phyloP scores from a whole-genome alignment of 2,329 filamentous ascomycete genomes.

The Emmonsiellopsis sp. region DNA sequence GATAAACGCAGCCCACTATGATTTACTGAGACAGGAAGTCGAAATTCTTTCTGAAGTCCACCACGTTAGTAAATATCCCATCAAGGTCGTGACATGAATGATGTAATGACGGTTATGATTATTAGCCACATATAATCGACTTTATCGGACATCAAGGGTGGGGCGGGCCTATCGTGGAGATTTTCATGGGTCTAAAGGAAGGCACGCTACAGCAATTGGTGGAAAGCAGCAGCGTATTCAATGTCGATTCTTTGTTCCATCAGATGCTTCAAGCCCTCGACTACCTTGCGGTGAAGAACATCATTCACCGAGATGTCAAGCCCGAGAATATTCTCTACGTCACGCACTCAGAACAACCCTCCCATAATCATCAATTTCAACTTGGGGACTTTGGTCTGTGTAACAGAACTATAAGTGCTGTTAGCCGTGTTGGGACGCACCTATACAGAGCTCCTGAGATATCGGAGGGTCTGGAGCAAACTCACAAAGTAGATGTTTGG shows the following conservation, averaged over 20 bases:
- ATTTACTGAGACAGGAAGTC: neutral
- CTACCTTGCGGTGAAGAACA: constrained; percentile 70
- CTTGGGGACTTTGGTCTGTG: neutral
- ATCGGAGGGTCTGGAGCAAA: neutral
- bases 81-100: neutral
- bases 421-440: neutral
- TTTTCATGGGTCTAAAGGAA: neutral
- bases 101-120: neutral
- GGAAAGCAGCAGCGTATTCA: neutral
- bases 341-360: neutral
- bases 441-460: neutral
- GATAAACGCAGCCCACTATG: neutral
- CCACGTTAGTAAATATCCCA: neutral
- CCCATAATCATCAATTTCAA: neutral
- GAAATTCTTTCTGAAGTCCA: neutral
- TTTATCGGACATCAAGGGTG: constrained; percentile 5
- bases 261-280: constrained; percentile 32
- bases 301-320: constrained; percentile 90
- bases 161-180: neutral
- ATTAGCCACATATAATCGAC: constrained; percentile 14
- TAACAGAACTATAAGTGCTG: neutral
- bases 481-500: neutral
- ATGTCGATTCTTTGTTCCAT: constrained; percentile 81
- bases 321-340: constrained; percentile 72
- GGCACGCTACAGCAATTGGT: neutral